Evolutionary conservation across 2,329 filamentous ascomycete genomes (phyloP), one percentile per base, ranked within the genome.

Genomic region (Colletotrichum gloeosporioides): DNA sequence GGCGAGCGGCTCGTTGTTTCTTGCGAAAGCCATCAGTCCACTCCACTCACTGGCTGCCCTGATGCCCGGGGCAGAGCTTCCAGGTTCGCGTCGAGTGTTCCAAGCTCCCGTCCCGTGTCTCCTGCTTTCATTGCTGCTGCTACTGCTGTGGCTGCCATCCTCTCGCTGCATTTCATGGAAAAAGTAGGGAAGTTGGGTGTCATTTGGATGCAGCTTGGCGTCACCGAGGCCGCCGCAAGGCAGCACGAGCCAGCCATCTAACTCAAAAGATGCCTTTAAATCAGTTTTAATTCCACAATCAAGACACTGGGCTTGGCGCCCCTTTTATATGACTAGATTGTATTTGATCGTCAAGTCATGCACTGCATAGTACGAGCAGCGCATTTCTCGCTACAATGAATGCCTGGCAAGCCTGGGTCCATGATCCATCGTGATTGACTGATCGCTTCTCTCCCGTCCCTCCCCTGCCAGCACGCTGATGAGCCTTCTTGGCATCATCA

Each of bases 291-390:
- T 63, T 59, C 36, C 32, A 31, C 34, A 44, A 34, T 57, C 44
- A 74, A 70, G 61, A 61, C 61, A 71, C 3, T 65, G 9, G 61
- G 62, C 69, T 75, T 75, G 73, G 73, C 73, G 61, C 59, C 36
- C 69, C 64, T 53, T 12, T 53, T 55, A 53, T 59, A 39, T 25
- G 25, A 49, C 34, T 32, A 49, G n/a, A 70, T 34, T 31, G 29
- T 53, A 71, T 55, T 62, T 18, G 36, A 61, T 61, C 53, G 66
- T 34, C 66, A 34, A 39, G 29, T 25, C 65, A 25, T 36, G 34
- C 22, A 22, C 22, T 22, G 22, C 22, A 22, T 22, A 22, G 22
- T 22, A 53, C 3, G 36, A 53, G 22, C 25, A 39, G 62, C 16
- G 16, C 25, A 49, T 49, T 44, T 53, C n/a, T 22, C 29, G 49